phyloP scores from a whole-genome alignment of 106 monocot species.

The Dendrobium catenatum region DNA sequence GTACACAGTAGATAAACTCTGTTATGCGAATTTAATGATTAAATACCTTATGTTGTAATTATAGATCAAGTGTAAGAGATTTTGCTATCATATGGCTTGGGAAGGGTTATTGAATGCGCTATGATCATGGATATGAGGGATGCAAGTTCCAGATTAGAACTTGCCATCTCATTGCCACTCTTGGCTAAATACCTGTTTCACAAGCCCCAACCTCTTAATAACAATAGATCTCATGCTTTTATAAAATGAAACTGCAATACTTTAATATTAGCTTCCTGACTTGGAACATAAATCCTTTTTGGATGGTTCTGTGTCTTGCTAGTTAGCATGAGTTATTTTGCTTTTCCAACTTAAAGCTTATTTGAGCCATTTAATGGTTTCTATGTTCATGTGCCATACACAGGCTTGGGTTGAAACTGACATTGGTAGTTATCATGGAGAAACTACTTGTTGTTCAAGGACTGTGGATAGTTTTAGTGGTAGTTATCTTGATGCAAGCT shows the following conservation, averaged over 20 bases:
- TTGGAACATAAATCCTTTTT: neutral
- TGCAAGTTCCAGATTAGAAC: neutral
- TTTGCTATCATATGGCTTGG: neutral
- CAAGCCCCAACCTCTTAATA: neutral
- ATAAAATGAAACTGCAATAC: neutral
- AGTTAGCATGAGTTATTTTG: neutral
- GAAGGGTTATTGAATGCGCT: neutral
- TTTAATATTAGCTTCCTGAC: neutral
- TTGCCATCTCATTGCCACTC: neutral
- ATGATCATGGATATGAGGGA: neutral
- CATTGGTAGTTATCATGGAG: constrained; percentile 30
- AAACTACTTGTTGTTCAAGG: constrained; percentile 34
- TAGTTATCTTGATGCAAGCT: constrained; percentile 37
- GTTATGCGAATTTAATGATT: neutral
- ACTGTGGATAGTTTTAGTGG: constrained; percentile 42
- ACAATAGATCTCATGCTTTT: neutral
- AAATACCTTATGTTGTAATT: neutral
- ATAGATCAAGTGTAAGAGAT: no score
- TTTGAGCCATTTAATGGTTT: neutral
- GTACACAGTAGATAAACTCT: neutral
- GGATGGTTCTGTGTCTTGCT: neutral
- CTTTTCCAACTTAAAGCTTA: neutral
- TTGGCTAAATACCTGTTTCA: neutral
- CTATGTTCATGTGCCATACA: constrained; percentile 11
- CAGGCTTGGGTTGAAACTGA: constrained; percentile 98